These are phyloP conservation scores for Aspergillaceae sp. DNA, from an alignment of 2,329 filamentous ascomycete genomes.

Conservation along the genomic window DNA sequence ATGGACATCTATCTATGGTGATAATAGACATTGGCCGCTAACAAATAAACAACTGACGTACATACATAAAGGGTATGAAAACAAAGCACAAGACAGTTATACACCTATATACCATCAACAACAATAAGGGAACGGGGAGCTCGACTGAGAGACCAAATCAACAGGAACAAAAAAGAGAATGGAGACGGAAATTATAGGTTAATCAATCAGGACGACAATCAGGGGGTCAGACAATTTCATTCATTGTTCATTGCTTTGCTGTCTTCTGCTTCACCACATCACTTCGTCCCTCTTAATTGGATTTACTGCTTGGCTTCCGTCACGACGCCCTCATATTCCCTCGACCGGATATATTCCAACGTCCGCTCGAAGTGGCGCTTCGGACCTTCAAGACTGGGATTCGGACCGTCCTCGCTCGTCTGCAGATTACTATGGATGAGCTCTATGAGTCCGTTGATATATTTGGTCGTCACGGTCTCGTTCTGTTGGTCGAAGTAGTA, in stretches of 20 bases:
- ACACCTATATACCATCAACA: slow-evolving; percentile 20
- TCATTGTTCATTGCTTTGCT: slow-evolving; percentile 5
- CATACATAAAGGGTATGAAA: slow-evolving; percentile 15
- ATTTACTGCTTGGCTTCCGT: slow-evolving; percentile 49
- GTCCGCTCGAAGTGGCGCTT: slow-evolving; percentile 92
- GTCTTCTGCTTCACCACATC: no score
- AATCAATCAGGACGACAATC: not conserved
- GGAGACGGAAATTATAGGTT: slow-evolving; percentile 3
- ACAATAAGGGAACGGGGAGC: slow-evolving; percentile 1
- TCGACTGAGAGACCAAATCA: slow-evolving; percentile 3
- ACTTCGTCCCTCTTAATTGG: no score
- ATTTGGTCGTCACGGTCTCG: slow-evolving; percentile 95
- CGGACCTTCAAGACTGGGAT: slow-evolving; percentile 74
- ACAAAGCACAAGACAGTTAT: slow-evolving; percentile 9
- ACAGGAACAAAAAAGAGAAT: slow-evolving; percentile 5
- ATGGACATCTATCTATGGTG: slow-evolving; percentile 2
- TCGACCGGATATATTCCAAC: slow-evolving; percentile 80
- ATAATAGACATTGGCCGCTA: not conserved
- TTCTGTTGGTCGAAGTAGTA: slow-evolving; percentile 99
- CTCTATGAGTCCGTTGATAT: slow-evolving; percentile 94
- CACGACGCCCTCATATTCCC: slow-evolving; percentile 89
- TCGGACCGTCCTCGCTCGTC: slow-evolving; percentile 59
- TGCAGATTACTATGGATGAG: slow-evolving; percentile 93
- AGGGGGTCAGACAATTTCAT: slow-evolving; percentile 5
- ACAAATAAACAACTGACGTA: slow-evolving; percentile 1